Base-by-base conservation (phyloP, 2,329 filamentous ascomycete species). In the Ceratocystis lukuohia region DNA sequence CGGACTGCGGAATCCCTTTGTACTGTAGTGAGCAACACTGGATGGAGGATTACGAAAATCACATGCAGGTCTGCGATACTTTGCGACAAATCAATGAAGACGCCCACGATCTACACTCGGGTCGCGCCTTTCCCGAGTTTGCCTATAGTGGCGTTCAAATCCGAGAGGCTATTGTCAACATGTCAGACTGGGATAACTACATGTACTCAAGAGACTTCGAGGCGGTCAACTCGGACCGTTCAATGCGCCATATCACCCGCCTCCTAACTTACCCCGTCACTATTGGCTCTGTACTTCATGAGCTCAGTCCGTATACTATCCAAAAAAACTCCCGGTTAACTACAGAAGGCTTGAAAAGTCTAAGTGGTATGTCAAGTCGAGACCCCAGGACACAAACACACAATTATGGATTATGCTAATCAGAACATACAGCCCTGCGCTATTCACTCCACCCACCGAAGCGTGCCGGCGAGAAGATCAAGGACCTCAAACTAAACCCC, bases 121-220 rank as follows among this genome's bases (percentile, higher is more conserved):
- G 94, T 2, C 84, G 94, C 33, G 88, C 91, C 75, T 99, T 99
- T 76, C 87, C 89, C 15, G 95, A 99, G 75, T 97, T 96, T 73
- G 86, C 92, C 69, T 96, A 96, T 73, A 91, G 94, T 0, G 89
- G 88, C 15, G 82, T 87, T 65, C 92, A 96, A 77, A 86, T 96
- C 74, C 92, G 96, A 70, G 93, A 96, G 74, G 89, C 91, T 44
- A 82, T 94, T 70, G 85, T 96, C 70, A 99, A 99, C 76, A 92
- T 99, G 88, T 96, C 88, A 56, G 99, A 95, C 75, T 99, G 94
- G 94, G 94, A 99, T 75, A 97, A 94, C 0, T 90, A 95, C 71
- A 80, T 99, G 73, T 99, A 96, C 74, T 95, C 91, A 2, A 83
- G 94, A 72, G 88, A 96, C 72, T 97, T 94, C 72, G 84, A 88